Conservation (phyloP, 768 basidiomycete species). For the Pulveroboletus sp. region DNA sequence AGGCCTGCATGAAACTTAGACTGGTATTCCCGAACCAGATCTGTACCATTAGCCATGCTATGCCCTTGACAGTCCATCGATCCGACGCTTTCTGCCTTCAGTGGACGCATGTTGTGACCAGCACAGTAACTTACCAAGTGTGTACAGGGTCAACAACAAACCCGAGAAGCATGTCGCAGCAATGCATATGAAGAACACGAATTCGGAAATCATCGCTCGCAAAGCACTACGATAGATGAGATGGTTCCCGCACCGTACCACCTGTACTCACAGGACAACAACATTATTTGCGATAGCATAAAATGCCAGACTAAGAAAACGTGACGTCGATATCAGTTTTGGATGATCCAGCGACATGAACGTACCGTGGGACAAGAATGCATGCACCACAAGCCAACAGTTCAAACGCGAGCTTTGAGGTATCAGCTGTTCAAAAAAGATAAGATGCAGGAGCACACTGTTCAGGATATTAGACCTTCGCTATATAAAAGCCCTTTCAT, state of each 20-base stretch:
- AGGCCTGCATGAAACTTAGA: constrained; percentile 53
- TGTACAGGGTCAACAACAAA: constrained; percentile 54
- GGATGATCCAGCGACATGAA: neutral
- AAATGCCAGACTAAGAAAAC: constrained; percentile 59
- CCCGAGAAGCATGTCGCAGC: constrained; percentile 83
- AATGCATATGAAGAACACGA: constrained; percentile 75
- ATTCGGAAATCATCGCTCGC: constrained; percentile 79
- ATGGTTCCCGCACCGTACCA: neutral
- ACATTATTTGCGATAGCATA: constrained; percentile 79
- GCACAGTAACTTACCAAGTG: constrained; percentile 37
- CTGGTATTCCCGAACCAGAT: constrained; percentile 85
- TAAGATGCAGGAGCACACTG: neutral
- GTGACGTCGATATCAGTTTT: neutral
- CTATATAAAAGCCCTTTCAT: constrained; percentile 54
- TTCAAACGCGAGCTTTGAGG: constrained; percentile 71
- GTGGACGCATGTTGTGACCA: constrained; percentile 19
- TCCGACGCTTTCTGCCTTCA: constrained; percentile 28
- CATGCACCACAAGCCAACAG: constrained; percentile 82
- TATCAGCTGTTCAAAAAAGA: constrained; percentile 31
- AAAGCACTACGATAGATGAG: constrained; percentile 52
- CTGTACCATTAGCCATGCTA: constrained; percentile 82
- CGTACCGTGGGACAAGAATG: constrained; percentile 77
- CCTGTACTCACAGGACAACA: constrained; percentile 60
- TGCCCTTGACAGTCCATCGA: constrained; percentile 40
- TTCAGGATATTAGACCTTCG: constrained; percentile 42